Evolutionary conservation across 192 early-diverging fungal species (phyloP).

Genomic region (Coemansia sp.): DNA sequence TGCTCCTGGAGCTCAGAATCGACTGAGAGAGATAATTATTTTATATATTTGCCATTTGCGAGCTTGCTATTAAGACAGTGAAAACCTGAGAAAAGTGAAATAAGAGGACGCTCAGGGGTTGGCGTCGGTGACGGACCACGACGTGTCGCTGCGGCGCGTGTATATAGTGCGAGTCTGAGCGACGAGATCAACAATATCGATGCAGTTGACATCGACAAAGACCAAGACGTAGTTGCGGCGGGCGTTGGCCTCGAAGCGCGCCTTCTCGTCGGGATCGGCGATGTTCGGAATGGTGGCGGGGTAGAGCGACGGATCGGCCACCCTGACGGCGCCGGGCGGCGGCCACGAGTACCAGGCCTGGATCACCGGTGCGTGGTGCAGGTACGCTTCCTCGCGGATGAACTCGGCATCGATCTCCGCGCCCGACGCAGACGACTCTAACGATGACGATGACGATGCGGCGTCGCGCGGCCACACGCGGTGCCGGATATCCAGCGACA

Average conservation of each 20-base stretch:
- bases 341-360: slow-evolving; percentile 57
- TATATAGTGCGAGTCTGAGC: slow-evolving; percentile 31
- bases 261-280: slow-evolving; percentile 20
- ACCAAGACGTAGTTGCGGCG: slow-evolving; percentile 51
- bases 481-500: slow-evolving; percentile 45
- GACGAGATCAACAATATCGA: slow-evolving; percentile 47
- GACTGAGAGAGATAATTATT: slow-evolving; percentile 22
- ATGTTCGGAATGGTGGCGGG: slow-evolving; percentile 32
- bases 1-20: slow-evolving; percentile 49
- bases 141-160: slow-evolving; percentile 42
- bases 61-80: neutral
- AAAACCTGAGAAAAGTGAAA: neutral
- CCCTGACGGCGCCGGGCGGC: slow-evolving; percentile 36
- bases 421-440: neutral
- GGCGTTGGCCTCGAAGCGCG: slow-evolving; percentile 39
- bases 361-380: slow-evolving; percentile 38
- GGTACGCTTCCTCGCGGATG: slow-evolving; percentile 51
- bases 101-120: slow-evolving; percentile 16
- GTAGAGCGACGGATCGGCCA: slow-evolving; percentile 32
- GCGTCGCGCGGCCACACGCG: slow-evolving; percentile 45
- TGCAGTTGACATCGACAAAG: slow-evolving; percentile 45
- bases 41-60: neutral
- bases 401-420: slow-evolving; percentile 34
- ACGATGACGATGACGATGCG: neutral
- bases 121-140: slow-evolving; percentile 39